phyloP scores from a whole-genome alignment of 352 stramenopile species.

The Globisporangium camurandrum region DNA sequence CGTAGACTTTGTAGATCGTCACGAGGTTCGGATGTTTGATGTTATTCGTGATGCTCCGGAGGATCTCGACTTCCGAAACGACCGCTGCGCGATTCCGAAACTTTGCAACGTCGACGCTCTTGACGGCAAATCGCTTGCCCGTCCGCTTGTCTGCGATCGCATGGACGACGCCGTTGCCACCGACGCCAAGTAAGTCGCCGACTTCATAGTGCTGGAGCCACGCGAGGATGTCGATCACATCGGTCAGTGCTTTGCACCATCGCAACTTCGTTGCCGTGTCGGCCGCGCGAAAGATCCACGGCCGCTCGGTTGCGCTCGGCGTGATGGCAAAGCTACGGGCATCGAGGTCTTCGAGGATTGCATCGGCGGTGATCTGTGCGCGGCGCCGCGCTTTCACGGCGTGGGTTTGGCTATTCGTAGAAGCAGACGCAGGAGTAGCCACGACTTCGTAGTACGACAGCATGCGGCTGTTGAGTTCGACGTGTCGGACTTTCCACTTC shows the following conservation, averaged over 20 bases:
- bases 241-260: conserved; percentile 56
- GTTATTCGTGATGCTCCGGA: conserved; percentile 76
- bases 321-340: conserved; percentile 44
- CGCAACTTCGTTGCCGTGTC: conserved; percentile 44
- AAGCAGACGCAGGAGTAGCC: conserved; percentile 9
- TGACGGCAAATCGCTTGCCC: conserved; percentile 52
- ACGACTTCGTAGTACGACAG: conserved; percentile 59
- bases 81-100: conserved; percentile 66
- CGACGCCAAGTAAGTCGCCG: conserved; percentile 54
- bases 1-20: conserved; percentile 76
- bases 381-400: conserved; percentile 28
- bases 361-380: conserved; percentile 57
- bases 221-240: conserved; percentile 72
- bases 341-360: conserved; percentile 42
- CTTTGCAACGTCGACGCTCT: conserved; percentile 71
- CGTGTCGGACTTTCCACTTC: conserved; percentile 67
- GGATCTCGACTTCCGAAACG: conserved; percentile 68
- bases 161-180: conserved; percentile 70
- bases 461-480: conserved; percentile 65
- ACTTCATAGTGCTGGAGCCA: conserved; percentile 71
- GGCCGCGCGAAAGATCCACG: conserved; percentile 49
- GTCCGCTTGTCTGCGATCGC: conserved; percentile 50
- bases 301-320: conserved; percentile 37
- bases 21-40: conserved; percentile 75
- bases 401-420: no score